Base-by-base conservation (phyloP, 1,284 basidiomycete genomes). In the Malassezia sp. region DNA sequence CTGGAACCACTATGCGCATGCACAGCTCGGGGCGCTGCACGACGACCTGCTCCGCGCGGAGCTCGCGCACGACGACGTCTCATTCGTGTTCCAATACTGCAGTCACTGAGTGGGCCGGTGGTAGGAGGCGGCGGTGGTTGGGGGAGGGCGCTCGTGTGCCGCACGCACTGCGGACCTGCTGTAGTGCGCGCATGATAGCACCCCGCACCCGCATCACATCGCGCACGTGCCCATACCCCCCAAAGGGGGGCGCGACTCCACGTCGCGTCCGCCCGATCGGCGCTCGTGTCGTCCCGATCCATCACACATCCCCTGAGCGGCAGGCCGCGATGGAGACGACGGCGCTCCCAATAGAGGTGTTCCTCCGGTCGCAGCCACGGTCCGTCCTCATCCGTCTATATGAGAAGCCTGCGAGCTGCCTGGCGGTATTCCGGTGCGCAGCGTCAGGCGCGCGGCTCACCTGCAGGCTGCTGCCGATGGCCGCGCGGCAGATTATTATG, bases 1-100 rank as follows among this genome's bases (percentile, higher is more conserved):
- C 15, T 97, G 91, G 93, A 97, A 99, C 71, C 93, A 99, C 69
- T 90, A 86, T 67, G 84, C 84, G 1, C 93, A 91, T 60, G 73
- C 73, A 0, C 85, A 95, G 68, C 74, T 99, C 49, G 81, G 80
- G 67, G 83, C 82, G 60, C 85, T 95, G 63, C 91, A 99, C 65
- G 93, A 99, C 63, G 91, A 97, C 68, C 76, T 97, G 37, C 74
- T 99, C 32, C 78, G 93, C 11, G 88, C 87, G 0, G 93, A 99
- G 71, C 78, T 83, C 37, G 85, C 83, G 4, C 64, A 80, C 34
- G 79, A 81, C 9, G 85, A 91, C 58, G 83, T 96, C 7, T 73
- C 72, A 17, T 71, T 71, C 22, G 73, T 73, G 29, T 74, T 74
- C 47, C 72, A 74, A 54, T 72, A 67, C 44, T 61, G 60, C 57